Conservation (phyloP, 345 rosid genomes). For the Eucalyptus tenuipes region DNA sequence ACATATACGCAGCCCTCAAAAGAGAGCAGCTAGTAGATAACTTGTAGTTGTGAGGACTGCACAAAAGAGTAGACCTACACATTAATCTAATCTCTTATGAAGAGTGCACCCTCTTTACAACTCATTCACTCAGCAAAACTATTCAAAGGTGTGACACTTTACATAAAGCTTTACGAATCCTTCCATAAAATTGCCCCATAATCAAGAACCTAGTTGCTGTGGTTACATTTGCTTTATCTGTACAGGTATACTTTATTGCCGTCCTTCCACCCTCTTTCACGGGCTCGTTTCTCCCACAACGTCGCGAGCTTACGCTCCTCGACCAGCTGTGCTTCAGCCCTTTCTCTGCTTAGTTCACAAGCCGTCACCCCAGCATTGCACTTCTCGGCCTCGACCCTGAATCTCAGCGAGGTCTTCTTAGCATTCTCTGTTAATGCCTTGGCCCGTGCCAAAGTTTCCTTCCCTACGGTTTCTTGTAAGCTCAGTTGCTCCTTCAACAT, state of each 20-base stretch:
- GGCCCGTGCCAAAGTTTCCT: neutral
- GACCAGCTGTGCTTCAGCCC: slow-evolving; percentile 13
- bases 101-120: neutral
- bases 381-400: slow-evolving; percentile 30
- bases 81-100: neutral
- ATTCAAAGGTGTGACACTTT: neutral
- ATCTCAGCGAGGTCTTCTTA: slow-evolving; percentile 2
- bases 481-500: neutral
- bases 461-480: neutral
- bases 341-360: slow-evolving; percentile 32
- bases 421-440: neutral
- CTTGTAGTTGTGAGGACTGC: neutral
- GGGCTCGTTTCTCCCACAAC: slow-evolving; percentile 17
- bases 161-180: neutral
- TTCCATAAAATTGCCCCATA: neutral
- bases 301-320: slow-evolving; percentile 17
- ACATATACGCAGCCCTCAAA: neutral
- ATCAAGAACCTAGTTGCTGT: neutral
- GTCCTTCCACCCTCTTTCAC: neutral
- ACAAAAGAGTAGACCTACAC: neutral
- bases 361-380: slow-evolving; percentile 15
- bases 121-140: neutral
- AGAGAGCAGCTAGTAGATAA: neutral
- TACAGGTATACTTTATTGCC: neutral
- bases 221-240: neutral